Evolutionary conservation across 2,329 filamentous ascomycete genomes (phyloP).

Genomic region (Talaromyces sp.): DNA sequence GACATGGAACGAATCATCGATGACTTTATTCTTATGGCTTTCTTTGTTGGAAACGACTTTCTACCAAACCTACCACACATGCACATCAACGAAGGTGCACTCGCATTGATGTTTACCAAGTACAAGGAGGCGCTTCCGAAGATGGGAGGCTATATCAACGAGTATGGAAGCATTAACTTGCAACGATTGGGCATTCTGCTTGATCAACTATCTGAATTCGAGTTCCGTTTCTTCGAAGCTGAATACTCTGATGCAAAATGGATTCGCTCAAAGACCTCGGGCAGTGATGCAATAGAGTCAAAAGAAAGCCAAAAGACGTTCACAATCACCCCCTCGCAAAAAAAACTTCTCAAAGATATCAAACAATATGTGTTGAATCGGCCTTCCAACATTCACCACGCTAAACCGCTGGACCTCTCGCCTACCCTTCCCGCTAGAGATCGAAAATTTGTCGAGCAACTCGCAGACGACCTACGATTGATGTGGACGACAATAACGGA

Average conservation of each 20-base stretch:
- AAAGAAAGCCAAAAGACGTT: constrained; percentile 60
- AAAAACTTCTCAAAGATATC: constrained; percentile 75
- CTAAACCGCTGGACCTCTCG: constrained; percentile 67
- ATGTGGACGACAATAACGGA: constrained; percentile 63
- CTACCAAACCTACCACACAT: constrained; percentile 92
- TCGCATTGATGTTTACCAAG: constrained; percentile 94
- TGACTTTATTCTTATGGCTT: constrained; percentile 99
- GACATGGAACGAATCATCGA: constrained; percentile 97
- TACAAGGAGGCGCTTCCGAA: constrained; percentile 89
- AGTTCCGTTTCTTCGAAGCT: constrained; percentile 87
- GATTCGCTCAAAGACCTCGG: constrained; percentile 82
- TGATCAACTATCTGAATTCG: constrained; percentile 80
- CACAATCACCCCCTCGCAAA: constrained; percentile 74
- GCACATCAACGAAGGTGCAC: constrained; percentile 96
- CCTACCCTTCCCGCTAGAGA: constrained; percentile 73
- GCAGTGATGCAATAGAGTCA: constrained; percentile 62
- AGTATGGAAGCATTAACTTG: constrained; percentile 88
- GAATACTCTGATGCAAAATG: constrained; percentile 86
- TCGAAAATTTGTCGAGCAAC: constrained; percentile 86
- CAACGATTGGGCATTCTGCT: constrained; percentile 72
- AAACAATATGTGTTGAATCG: constrained; percentile 77
- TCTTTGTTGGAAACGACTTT: constrained; percentile 99
- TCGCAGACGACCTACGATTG: constrained; percentile 67
- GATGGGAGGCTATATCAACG: constrained; percentile 93
- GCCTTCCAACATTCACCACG: constrained; percentile 47